Evolutionary conservation across 176 grass and related monocot species (phyloP).

Genomic region (Carex myosuroides): DNA sequence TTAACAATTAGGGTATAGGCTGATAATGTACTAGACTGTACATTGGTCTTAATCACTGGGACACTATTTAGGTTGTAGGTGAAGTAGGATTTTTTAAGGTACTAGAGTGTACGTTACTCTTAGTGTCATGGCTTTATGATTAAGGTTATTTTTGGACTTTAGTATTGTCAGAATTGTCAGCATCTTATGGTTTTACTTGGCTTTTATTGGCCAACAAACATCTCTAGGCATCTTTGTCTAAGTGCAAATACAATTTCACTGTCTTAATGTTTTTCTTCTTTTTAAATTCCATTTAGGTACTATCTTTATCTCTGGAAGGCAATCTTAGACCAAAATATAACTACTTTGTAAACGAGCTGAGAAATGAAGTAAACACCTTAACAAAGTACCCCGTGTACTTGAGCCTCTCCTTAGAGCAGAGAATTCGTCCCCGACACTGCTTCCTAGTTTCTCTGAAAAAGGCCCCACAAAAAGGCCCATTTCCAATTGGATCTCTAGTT

Average conservation of each 20-base stretch:
- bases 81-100: neutral
- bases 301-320: constrained; percentile 83
- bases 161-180: neutral
- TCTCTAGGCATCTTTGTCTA: neutral
- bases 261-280: constrained; percentile 16
- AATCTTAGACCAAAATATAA: constrained; percentile 83
- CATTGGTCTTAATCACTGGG: neutral
- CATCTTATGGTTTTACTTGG: neutral
- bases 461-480: constrained; percentile 77
- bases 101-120: neutral
- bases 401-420: constrained; percentile 87
- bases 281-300: constrained; percentile 47
- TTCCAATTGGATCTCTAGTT: constrained; percentile 87
- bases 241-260: neutral
- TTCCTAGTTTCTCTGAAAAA: constrained; percentile 93
- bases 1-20: neutral
- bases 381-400: constrained; percentile 96
- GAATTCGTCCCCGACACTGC: constrained; percentile 77
- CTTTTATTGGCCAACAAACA: neutral
- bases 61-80: neutral
- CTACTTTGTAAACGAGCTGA: constrained; percentile 74
- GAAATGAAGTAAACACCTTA: constrained; percentile 63
- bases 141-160: neutral
- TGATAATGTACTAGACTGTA: neutral
- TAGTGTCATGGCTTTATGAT: neutral